Evolutionary conservation across 2,329 filamentous ascomycete species (phyloP).

Genomic region (Rugonectria rugulosa): DNA sequence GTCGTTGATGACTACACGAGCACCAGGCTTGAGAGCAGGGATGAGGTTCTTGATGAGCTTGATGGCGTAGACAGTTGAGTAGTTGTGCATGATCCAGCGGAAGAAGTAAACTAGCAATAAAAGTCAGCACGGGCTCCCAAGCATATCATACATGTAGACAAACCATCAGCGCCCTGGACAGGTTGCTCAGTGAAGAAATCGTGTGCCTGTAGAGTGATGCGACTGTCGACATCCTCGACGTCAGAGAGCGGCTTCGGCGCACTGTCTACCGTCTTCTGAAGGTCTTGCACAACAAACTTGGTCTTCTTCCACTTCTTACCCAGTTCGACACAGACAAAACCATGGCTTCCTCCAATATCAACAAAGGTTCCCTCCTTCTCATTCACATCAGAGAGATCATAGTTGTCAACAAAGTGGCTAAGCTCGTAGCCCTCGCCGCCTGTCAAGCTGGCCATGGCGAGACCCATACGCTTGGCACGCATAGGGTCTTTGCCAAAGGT

Average conservation of each 20-base stretch:
- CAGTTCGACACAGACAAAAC: constrained; percentile 63
- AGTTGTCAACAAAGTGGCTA: constrained; percentile 60
- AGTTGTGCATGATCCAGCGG: constrained; percentile 69
- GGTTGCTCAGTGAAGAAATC: constrained; percentile 67
- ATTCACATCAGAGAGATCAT: constrained; percentile 59
- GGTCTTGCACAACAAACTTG: constrained; percentile 64
- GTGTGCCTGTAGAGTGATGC: constrained; percentile 57
- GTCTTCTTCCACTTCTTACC: constrained; percentile 59
- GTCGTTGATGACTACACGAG: constrained; percentile 56
- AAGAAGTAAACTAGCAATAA: constrained; percentile 59
- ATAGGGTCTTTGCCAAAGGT: constrained; percentile 57
- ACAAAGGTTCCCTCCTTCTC: constrained; percentile 57
- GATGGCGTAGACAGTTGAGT: constrained; percentile 60
- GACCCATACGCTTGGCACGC: constrained; percentile 60
- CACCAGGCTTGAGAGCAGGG: constrained; percentile 63
- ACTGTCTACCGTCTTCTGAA: constrained; percentile 56
- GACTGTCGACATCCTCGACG: constrained; percentile 46
- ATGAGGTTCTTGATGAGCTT: constrained; percentile 59
- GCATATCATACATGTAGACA: too few relatives aligned
- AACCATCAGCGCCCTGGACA: constrained; percentile 59
- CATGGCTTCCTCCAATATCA: constrained; percentile 66
- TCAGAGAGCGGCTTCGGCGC: constrained; percentile 53
- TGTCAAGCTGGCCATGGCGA: constrained; percentile 62
- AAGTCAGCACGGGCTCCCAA: too few relatives aligned
- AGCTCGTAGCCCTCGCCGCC: constrained; percentile 65